Conservation (phyloP, 192 early-diverging fungal genomes). For the Gryganskiella cystojenkinii region DNA sequence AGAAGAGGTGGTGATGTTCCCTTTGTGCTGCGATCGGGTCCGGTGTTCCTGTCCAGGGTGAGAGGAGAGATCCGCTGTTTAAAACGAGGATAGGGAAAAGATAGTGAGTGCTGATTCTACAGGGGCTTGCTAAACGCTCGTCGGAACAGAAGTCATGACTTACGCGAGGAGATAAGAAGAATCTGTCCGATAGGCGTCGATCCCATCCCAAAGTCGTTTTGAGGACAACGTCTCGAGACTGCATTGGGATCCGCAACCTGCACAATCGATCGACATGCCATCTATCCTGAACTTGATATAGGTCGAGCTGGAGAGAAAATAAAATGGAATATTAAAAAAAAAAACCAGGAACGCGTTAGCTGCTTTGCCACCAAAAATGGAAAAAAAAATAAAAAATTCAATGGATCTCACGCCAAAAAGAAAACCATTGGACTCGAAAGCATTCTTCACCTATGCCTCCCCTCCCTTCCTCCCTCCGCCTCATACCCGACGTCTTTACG, state of each 20-base stretch:
- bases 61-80: conserved; percentile 48
- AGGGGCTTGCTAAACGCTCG: neutral
- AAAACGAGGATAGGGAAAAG: neutral
- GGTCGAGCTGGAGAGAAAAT: conserved; percentile 16
- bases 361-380: neutral
- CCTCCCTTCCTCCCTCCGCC: no score
- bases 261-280: conserved; percentile 46
- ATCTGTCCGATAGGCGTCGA: conserved; percentile 38
- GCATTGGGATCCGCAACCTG: conserved; percentile 49
- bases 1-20: conserved; percentile 49
- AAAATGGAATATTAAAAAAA: neutral
- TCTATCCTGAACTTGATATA: conserved; percentile 53
- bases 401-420: no score
- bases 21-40: conserved; percentile 24
- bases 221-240: conserved; percentile 47
- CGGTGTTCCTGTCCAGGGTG: conserved; percentile 31
- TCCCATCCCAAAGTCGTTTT: conserved; percentile 48
- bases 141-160: conserved; percentile 6
- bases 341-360: neutral
- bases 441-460: no score
- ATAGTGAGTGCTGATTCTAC: neutral
- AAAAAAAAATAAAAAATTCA: neutral
- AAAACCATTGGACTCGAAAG: no score
- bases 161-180: conserved; percentile 36
- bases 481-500: no score